Conservation (phyloP, 2,329 filamentous ascomycete genomes). For the Colletotrichum abscissum region DNA sequence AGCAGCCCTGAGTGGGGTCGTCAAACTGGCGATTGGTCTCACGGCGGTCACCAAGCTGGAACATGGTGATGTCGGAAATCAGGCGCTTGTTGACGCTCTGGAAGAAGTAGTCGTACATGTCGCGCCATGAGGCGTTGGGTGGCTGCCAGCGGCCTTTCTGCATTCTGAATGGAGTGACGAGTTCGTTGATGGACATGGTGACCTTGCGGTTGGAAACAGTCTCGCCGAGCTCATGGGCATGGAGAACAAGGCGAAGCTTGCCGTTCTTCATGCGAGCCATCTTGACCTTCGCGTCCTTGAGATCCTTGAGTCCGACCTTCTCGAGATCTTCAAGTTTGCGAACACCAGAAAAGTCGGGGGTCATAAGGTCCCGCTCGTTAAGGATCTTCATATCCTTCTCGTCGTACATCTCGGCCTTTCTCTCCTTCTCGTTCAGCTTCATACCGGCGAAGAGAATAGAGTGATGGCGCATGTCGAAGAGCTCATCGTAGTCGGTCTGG, state of each 20-base stretch:
- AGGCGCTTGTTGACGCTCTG: slow-evolving; percentile 45
- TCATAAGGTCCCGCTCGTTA: slow-evolving; percentile 53
- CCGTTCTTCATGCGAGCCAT: slow-evolving; percentile 56
- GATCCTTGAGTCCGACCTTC: slow-evolving; percentile 51
- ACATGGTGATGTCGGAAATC: slow-evolving; percentile 46
- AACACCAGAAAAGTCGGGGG: slow-evolving; percentile 55
- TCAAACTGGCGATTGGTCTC: slow-evolving; percentile 46
- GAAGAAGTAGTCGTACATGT: slow-evolving; percentile 51
- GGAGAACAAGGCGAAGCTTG: slow-evolving; percentile 54
- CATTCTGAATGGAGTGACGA: slow-evolving; percentile 51
- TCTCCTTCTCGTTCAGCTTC: slow-evolving; percentile 51
- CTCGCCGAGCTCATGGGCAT: slow-evolving; percentile 47
- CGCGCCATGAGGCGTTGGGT: slow-evolving; percentile 53
- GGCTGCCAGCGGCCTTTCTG: slow-evolving; percentile 48
- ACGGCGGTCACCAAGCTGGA: slow-evolving; percentile 40
- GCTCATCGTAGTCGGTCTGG: slow-evolving; percentile 59
- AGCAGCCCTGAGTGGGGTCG: slow-evolving; percentile 55
- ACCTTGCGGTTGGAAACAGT: slow-evolving; percentile 52
- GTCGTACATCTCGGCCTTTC: slow-evolving; percentile 48
- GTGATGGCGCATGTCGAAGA: slow-evolving; percentile 56
- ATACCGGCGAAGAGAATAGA: slow-evolving; percentile 56
- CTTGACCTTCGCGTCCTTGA: slow-evolving; percentile 50
- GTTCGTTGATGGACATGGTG: slow-evolving; percentile 53
- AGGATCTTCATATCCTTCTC: slow-evolving; percentile 55
- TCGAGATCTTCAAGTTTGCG: slow-evolving; percentile 52